Evolutionary conservation across 176 grass and related monocot species (phyloP), one percentile per base, ranked within the genome.

Genomic region (Coix lacrymajobi): DNA sequence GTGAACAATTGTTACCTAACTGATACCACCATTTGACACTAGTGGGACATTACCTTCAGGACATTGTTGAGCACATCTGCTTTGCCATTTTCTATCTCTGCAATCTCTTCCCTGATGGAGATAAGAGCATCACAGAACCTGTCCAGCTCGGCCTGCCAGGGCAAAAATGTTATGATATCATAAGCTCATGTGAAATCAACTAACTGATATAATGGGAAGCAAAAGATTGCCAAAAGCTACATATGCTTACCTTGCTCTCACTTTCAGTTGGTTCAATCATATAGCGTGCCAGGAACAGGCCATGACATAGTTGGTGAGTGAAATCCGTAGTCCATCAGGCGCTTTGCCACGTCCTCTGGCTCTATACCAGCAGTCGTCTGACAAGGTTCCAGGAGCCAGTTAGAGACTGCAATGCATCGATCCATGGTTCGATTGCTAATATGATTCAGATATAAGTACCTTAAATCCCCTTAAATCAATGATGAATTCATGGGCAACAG

Each of bases 241-340:
- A 61, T 80, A 75, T 86, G 45, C 61, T 56, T 75, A 96, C 97
- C 83, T 99, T 99, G 97, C 87, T 94, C 93, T 99, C 97, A 87
- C 97, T 99, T 88, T 99, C 97, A 58, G 97, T 99, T 44, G 97
- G 97, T 81, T 99, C 97, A 81, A 99, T 94, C 97, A 99, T 99
- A 81, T n/a, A 99, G 96, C 62, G 97, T 99, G 33, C 97, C 97
- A 70, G 97, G 93, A 52, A 99, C 97, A 74, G 97, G 97, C 97
- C 97, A 99, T 58, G 96, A 99, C 96, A 99, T 99, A 8, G 97
- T 99, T 67, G 97, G 97, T 68, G 57, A 87, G 89, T 99, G 97
- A 82, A 99, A 99, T 52, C 97, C 97, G 11, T 99, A 99, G 83
- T 99, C 97, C 75, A 99, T 99, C 39, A 99, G 83, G 74, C 97